Evolutionary conservation across 176 grass and related monocot genomes (phyloP), one percentile per base, ranked within the genome.

Genomic region (Carex pumila): DNA sequence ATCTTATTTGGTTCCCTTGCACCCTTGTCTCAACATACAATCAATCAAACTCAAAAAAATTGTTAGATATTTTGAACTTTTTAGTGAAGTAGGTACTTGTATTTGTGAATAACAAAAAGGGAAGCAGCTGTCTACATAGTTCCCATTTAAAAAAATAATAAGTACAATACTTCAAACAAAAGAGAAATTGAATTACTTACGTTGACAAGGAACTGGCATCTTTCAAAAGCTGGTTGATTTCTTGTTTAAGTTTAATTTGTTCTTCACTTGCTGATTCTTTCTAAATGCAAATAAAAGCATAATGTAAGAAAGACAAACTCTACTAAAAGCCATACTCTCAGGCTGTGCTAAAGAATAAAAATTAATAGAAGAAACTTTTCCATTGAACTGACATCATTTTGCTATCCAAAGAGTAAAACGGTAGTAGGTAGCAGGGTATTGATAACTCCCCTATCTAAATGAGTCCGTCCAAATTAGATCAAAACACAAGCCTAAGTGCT

Each of bases 181-280:
- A 56, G 21, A 57, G 8, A 6, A 71, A 79, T 29, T 82, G 18
- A 70, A 77, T 79, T 22, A 1, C 90, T 7, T 91, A 93, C 95
- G 86, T 91, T 6, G 95, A 94, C 14, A 94, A 54, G 3, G 86
- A 49, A 68, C 82, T 94, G 52, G 92, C 91, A 57, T 98, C 95
- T 84, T 94, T 94, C 86, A 89, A 85, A 84, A 98, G 83, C 81
- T 93, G 81, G 12, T 83, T 83, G 71, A 98, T 98, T 88, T 93
- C 89, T 61, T 85, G 19, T 43, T 87, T 87, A 25, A 94, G 66
- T 89, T 85, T 92, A 86, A 91, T 56, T 69, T 94, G 86, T 10
- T 87, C 92, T 59, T 78, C 84, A 82, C 84, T 89, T 36, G 84
- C 15, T 0, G 81, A 88, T 84, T 91, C 91, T 83, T 85, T 93